phyloP scores from a whole-genome alignment of 768 basidiomycete genomes.

The Mycena alexandri region DNA sequence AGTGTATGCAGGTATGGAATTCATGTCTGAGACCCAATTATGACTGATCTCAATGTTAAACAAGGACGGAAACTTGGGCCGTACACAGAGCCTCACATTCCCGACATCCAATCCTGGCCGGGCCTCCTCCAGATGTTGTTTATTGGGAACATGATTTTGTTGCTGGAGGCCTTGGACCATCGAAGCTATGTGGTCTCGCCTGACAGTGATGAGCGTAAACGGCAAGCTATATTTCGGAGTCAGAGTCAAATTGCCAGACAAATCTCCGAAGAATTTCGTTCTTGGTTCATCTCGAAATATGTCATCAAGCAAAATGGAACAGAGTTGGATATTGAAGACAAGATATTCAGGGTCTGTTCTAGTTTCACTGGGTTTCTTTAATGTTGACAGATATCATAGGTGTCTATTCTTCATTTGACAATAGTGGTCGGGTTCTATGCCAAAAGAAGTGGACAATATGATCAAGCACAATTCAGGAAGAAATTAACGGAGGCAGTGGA shows the following conservation, averaged over 20 bases:
- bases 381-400: background rate
- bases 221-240: background rate
- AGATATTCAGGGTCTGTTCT: background rate
- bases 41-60: background rate
- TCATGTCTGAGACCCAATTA: too few relatives aligned
- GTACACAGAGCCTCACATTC: background rate
- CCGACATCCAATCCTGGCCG: background rate
- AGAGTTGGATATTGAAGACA: background rate
- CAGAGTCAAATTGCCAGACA: background rate
- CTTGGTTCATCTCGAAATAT: background rate
- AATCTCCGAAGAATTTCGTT: background rate
- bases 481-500: background rate
- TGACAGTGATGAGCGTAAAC: too few relatives aligned
- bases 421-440: background rate
- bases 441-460: background rate
- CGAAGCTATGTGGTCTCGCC: background rate
- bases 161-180: slow-evolving; percentile 4
- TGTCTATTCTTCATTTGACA: background rate
- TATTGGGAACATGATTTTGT: background rate
- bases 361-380: background rate
- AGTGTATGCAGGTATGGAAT: background rate
- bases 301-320: background rate
- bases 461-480: background rate
- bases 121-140: slow-evolving; percentile 4
- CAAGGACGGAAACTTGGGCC: background rate